Percentiles rank a stretch among this genome's conserved stretches.
Conservation (phyloP, 176 grass and related monocot species). For the Oryza coarctata region DNA sequence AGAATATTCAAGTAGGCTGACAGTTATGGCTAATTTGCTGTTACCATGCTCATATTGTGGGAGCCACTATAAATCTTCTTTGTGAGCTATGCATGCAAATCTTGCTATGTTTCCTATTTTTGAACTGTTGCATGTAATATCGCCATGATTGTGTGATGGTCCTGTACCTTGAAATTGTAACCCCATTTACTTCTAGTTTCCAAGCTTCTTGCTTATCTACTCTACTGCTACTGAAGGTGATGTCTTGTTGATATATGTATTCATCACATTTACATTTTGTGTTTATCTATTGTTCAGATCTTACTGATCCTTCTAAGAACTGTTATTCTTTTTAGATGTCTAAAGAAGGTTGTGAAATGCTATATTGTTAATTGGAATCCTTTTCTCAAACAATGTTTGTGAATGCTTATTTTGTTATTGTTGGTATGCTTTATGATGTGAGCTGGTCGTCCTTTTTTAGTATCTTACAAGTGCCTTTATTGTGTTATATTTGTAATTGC, state of each 20-base stretch:
- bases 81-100: not conserved
- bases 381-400: conserved; percentile 22
- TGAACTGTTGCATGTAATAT: not conserved
- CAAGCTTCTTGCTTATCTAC: not conserved
- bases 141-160: conserved; percentile 26
- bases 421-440: not conserved
- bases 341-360: not conserved
- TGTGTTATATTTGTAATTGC: conserved; percentile 1
- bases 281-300: conserved; percentile 3
- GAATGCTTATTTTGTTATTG: conserved; percentile 23
- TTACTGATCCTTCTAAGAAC: not conserved
- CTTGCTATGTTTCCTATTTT: not conserved
- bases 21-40: not conserved
- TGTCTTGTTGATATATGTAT: conserved; percentile 23
- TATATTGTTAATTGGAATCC: not conserved
- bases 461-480: not conserved
- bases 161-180: conserved; percentile 24
- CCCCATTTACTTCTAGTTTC: not conserved
- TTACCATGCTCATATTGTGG: not conserved
- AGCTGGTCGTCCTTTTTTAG: not conserved
- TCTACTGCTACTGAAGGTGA: not conserved
- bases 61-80: not conserved
- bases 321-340: not conserved
- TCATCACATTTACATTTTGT: conserved; percentile 7
- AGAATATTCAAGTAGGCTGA: not conserved